Base-by-base conservation (phyloP, 2,329 filamentous ascomycete species). In the Neobulgaria alba region DNA sequence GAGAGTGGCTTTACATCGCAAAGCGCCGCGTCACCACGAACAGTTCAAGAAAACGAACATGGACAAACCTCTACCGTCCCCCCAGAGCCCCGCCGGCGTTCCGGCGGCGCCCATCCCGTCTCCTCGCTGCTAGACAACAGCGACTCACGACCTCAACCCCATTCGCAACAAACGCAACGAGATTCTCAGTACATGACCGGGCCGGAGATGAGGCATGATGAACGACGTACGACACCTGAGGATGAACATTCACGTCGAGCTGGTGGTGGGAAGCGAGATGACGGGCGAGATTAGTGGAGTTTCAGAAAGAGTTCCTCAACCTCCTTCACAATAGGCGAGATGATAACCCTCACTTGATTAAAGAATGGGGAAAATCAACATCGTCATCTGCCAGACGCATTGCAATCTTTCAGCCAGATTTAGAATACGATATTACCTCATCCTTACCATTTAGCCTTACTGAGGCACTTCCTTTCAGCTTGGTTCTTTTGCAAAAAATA, bases 201-300 rank as follows among this genome's bases (percentile, higher is more conserved):
- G 17, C 45, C 49, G 54, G 54, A 51, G 47, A 55, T 54, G 54
- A 57, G 48, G 47, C 50, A 55, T 41, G 50, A 55, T 20, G 49
- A 48, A 50, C 47, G 45, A 49, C 53, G 50, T 45, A 42, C 39
- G 33, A 50, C 53, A 29, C 50, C 53, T 23, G 53, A 56, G 39
- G 42, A 45, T 33, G 46, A 52, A 34, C 45, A 38, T 39, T 47
- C 43, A 41, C 41, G 53, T 46, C 39, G 48, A 41, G 36, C 45
- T 33, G 45, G 41, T 33, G 41, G 41, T 41, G 38, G 43, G 41
- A 57, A 57, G 50, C 53, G 54, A 57, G 54, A 57, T 56, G 53
- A 55, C 50, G 51, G 43, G 40, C 50, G 55, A 57, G 52, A 58
- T 57, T 58, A 56, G 47, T 45, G 29, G 41, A 36, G 52, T 56